Base-by-base conservation (phyloP, 2,329 filamentous ascomycete genomes). In the Pyrenophora seminiperda region DNA sequence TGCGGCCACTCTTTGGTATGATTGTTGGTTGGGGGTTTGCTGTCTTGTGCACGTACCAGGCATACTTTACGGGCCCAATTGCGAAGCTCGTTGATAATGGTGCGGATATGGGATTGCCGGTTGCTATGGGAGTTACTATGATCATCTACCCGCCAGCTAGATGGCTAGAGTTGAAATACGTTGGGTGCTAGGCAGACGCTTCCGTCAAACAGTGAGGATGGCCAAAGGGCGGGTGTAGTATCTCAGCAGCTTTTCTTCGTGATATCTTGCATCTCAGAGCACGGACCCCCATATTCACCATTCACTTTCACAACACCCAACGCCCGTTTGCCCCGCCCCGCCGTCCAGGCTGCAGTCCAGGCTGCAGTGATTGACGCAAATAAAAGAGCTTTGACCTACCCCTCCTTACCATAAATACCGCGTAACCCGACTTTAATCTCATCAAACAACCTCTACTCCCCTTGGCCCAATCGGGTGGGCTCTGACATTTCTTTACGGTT, bases 121-220 rank as follows among this genome's bases (percentile, higher is more conserved):
- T 85, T 24, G 81, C 79, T 2, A 82, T 82, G 59, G 75, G 75
- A 0, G 83, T 80, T 79, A 79, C 81, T 2, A 77, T 72, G 2
- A 42, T 85, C 9, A 20, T 4, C 73, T 86, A 81, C 62, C 79
- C 79, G 11, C 79, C 79, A n/a, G 62, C 82, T 37, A 73, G 81
- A 54, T 81, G 73, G 63, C 47, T 77, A 39, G 81, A 84, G 66
- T 64, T 81, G 43, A 66, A 58, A 45, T 41, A 53, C 17, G 41
- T 61, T 22, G 54, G 60, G 17, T 41, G 61, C 13, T 65, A 53
- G 38, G n/a, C n/a, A n/a, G n/a, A n/a, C n/a, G n/a, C n/a, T n/a
- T n/a, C n/a, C n/a, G n/a, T n/a, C n/a, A n/a, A n/a, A n/a, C n/a
- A n/a, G n/a, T n/a, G n/a, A n/a, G n/a, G n/a, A n/a, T n/a, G n/a